A percentile compares a stretch with the other conserved stretches of the same genome.
Conservation (phyloP, 768 basidiomycete species). For the Mycena rosella region DNA sequence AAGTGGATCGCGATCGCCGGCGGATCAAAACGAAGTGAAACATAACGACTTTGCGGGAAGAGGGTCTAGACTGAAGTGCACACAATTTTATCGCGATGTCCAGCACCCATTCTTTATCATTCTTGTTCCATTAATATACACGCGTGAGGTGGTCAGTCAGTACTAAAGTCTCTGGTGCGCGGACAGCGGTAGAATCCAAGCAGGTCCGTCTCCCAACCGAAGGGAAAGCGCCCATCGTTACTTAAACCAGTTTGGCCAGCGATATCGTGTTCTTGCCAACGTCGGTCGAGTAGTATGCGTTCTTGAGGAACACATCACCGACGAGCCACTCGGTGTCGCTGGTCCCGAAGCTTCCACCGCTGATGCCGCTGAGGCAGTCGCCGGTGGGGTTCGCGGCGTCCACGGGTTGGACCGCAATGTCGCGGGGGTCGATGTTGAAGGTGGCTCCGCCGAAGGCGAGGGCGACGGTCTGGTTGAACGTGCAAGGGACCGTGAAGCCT, state of each 20-base stretch:
- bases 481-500: constrained; percentile 66
- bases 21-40: too few relatives aligned
- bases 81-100: not conserved
- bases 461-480: constrained; percentile 54
- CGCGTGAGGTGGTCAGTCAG: not conserved
- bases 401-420: constrained; percentile 68
- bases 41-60: too few relatives aligned
- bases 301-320: constrained; percentile 25
- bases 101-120: constrained; percentile 24
- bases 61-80: too few relatives aligned
- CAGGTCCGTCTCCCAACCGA: constrained; percentile 4
- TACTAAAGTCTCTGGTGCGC: not conserved
- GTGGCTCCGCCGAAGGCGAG: constrained; percentile 60
- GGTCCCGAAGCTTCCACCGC: constrained; percentile 66
- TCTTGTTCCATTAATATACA: constrained; percentile 26
- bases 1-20: too few relatives aligned
- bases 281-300: constrained; percentile 33
- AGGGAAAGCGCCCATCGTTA: not conserved
- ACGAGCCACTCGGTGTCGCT: constrained; percentile 75
- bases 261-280: constrained; percentile 30
- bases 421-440: constrained; percentile 73
- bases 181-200: constrained; percentile 17
- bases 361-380: constrained; percentile 79
- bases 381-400: constrained; percentile 68
- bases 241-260: constrained; percentile 32